These are phyloP conservation scores for Aspergillus indologenus DNA, from an alignment of 495 filamentous ascomycete genomes.

Conservation along the genomic window DNA sequence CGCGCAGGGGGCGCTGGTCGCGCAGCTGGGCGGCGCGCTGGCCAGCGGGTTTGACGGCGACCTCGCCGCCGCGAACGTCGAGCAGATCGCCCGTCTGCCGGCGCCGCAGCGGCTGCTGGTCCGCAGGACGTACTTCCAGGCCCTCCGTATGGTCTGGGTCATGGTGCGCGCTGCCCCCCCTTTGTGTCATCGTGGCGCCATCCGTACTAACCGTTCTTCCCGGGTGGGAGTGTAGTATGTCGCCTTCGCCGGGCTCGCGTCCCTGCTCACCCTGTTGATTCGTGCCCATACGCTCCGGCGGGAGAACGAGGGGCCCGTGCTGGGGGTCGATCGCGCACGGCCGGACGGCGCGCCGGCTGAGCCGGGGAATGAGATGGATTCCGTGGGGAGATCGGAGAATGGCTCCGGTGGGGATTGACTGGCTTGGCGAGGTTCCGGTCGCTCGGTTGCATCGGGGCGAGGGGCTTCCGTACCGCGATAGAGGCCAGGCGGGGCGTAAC, in stretches of 20 bases:
- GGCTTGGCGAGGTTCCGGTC: too few relatives aligned
- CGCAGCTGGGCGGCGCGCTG: background rate
- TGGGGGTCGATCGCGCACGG: background rate
- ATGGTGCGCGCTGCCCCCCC: background rate
- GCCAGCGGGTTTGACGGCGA: background rate
- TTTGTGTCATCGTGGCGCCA: background rate
- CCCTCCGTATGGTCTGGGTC: conserved; percentile 2
- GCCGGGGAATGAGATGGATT: too few relatives aligned
- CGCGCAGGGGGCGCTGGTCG: background rate
- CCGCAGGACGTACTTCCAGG: conserved; percentile 3
- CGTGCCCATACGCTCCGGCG: background rate
- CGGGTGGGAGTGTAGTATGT: too few relatives aligned
- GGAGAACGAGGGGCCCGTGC: conserved; percentile 5
- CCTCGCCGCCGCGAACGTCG: background rate
- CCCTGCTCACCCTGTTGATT: background rate
- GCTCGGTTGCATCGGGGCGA: too few relatives aligned
- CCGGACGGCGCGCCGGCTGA: too few relatives aligned
- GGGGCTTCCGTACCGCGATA: too few relatives aligned
- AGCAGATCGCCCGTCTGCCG: background rate
- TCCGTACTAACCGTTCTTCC: too few relatives aligned
- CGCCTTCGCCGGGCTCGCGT: conserved; percentile 6
- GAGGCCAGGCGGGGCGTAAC: too few relatives aligned
- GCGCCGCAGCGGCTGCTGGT: background rate
- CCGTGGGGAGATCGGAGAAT: too few relatives aligned
- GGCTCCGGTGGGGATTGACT: too few relatives aligned